These are phyloP conservation scores for Pichia cactophila DNA, from an alignment of 1,139 yeast species.

Conservation along the genomic window DNA sequence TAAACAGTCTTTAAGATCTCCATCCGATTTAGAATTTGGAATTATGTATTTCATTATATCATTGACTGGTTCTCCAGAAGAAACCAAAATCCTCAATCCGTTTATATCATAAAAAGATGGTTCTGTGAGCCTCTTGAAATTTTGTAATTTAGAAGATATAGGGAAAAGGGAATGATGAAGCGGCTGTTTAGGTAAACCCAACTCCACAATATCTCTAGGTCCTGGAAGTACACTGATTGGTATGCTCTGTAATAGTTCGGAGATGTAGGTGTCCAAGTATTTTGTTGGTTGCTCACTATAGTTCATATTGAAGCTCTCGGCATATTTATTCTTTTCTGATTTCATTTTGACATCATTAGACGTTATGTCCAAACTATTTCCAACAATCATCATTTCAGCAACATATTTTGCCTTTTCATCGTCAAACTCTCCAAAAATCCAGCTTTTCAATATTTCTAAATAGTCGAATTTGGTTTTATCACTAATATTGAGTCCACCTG, in stretches of 20 bases:
- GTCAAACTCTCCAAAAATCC: slow-evolving; percentile 56
- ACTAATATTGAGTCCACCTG: slow-evolving; percentile 65
- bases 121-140: slow-evolving; percentile 53
- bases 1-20: slow-evolving; percentile 24
- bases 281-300: slow-evolving; percentile 38
- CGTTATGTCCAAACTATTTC: slow-evolving; percentile 53
- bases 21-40: slow-evolving; percentile 29
- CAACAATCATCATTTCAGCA: slow-evolving; percentile 45
- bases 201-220: slow-evolving; percentile 70
- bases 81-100: slow-evolving; percentile 54
- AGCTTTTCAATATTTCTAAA: slow-evolving; percentile 62
- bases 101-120: slow-evolving; percentile 64
- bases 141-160: slow-evolving; percentile 37
- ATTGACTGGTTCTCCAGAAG: slow-evolving; percentile 77
- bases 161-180: slow-evolving; percentile 68
- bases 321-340: slow-evolving; percentile 39
- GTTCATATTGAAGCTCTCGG: slow-evolving; percentile 45
- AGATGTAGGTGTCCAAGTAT: slow-evolving; percentile 50
- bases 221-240: slow-evolving; percentile 86
- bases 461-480: slow-evolving; percentile 39
- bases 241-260: slow-evolving; percentile 50
- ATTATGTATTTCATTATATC: slow-evolving; percentile 65
- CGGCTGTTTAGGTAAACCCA: slow-evolving; percentile 84
- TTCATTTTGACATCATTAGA: slow-evolving; percentile 16
- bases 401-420: slow-evolving; percentile 15